phyloP scores from a whole-genome alignment of 768 basidiomycete genomes.

The Termitomyces sp. region DNA sequence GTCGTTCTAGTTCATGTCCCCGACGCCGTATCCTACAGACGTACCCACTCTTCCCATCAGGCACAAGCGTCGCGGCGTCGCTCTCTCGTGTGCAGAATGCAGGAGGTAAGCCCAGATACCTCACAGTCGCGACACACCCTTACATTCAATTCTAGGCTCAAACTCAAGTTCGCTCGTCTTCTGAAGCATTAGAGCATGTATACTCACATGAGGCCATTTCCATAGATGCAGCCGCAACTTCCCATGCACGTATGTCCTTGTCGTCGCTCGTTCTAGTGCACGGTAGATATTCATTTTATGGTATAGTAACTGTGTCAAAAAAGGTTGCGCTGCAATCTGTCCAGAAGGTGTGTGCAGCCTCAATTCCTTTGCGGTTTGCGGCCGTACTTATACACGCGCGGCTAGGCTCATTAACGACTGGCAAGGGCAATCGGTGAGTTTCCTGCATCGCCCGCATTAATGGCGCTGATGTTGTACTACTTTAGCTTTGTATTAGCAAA shows the following conservation, averaged over 20 bases:
- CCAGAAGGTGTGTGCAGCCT: conserved; percentile 42
- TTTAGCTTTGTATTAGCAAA: conserved; percentile 65
- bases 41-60: conserved; percentile 18
- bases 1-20: conserved; percentile 12
- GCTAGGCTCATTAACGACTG: conserved; percentile 62
- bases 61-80: conserved; percentile 48
- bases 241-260: conserved; percentile 48
- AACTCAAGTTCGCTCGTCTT: conserved; percentile 48
- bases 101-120: conserved; percentile 39
- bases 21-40: conserved; percentile 17
- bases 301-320: conserved; percentile 51
- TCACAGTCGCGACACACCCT: conserved; percentile 9
- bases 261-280: not conserved
- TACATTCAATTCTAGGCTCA: conserved; percentile 38
- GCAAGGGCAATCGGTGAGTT: conserved; percentile 62
- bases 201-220: conserved; percentile 10
- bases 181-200: conserved; percentile 2
- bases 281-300: conserved; percentile 11
- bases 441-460: not conserved
- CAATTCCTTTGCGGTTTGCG: conserved; percentile 11
- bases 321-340: conserved; percentile 57
- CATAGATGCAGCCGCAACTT: conserved; percentile 58
- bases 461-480: conserved; percentile 4
- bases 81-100: conserved; percentile 66
- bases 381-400: not conserved